Evolutionary conservation across 306 rosid species (phyloP).

Genomic region (Casuarina cunninghamiana): DNA sequence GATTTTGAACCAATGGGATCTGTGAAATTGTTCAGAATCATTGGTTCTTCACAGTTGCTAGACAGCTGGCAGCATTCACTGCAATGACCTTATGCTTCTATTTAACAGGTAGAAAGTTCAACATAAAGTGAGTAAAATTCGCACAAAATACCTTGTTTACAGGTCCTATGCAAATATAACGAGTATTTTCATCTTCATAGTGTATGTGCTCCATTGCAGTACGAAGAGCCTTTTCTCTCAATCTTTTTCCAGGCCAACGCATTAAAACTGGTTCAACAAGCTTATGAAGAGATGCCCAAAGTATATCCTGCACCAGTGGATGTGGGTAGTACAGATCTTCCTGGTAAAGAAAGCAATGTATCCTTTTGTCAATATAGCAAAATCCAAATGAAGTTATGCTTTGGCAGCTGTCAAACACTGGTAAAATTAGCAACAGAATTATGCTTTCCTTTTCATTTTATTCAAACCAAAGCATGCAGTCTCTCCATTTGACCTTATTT

Average conservation of each 20-base stretch:
- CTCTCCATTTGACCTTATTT: not conserved
- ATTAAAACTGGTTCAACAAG: slow-evolving; percentile 66
- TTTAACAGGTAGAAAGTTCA: slow-evolving; percentile 21
- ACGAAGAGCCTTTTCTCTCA: slow-evolving; percentile 77
- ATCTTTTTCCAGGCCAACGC: slow-evolving; percentile 85
- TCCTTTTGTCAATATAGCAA: slow-evolving; percentile 19
- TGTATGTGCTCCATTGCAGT: slow-evolving; percentile 73
- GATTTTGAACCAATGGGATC: not conserved
- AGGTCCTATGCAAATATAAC: slow-evolving; percentile 90
- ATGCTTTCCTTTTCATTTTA: not conserved
- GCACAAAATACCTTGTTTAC: slow-evolving; percentile 75
- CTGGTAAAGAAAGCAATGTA: slow-evolving; percentile 43
- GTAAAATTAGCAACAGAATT: slow-evolving; percentile 20
- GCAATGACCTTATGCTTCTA: slow-evolving; percentile 13
- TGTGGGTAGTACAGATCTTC: slow-evolving; percentile 94
- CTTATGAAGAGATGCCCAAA: slow-evolving; percentile 78
- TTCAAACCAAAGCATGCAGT: slow-evolving; percentile 6
- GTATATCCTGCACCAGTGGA: slow-evolving; percentile 79
- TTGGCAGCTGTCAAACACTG: slow-evolving; percentile 15
- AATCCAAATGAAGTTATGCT: slow-evolving; percentile 26
- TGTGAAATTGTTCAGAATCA: not conserved
- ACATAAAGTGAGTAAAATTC: not conserved
- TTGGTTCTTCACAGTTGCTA: not conserved
- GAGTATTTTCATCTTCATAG: slow-evolving; percentile 95
- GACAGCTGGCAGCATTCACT: slow-evolving; percentile 8